A percentile compares a stretch with the other conserved stretches of the same genome.
phyloP scores from a whole-genome alignment of 1,284 basidiomycete genomes.

The Microbotryomycetes sp. region DNA sequence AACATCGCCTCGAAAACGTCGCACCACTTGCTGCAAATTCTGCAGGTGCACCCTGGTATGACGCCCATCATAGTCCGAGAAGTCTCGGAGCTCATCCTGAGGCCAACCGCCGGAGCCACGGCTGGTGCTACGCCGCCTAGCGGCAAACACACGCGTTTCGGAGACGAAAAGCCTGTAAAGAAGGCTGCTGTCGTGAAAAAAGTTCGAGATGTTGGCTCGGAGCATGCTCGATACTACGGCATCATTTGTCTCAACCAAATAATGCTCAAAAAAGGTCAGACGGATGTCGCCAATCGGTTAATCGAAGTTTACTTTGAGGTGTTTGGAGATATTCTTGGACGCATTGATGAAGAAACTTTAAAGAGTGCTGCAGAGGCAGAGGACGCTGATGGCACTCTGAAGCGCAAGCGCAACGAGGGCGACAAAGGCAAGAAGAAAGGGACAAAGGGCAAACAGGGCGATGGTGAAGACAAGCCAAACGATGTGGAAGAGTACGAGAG shows the following conservation, averaged over 20 bases:
- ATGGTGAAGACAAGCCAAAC: constrained; percentile 47
- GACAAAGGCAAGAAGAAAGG: constrained; percentile 34
- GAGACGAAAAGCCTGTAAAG: constrained; percentile 41
- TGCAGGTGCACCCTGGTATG: constrained; percentile 90
- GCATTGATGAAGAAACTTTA: constrained; percentile 43
- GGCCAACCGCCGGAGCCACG: constrained; percentile 46
- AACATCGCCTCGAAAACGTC: constrained; percentile 83
- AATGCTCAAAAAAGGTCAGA: constrained; percentile 57
- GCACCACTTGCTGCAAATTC: constrained; percentile 77
- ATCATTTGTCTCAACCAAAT: constrained; percentile 92
- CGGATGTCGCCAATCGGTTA: constrained; percentile 72
- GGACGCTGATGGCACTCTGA: constrained; percentile 38
- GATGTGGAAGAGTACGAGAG: constrained; percentile 75
- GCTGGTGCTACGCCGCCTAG: constrained; percentile 39
- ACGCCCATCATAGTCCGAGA: constrained; percentile 85
- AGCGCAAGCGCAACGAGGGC: constrained; percentile 12
- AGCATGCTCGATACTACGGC: constrained; percentile 80
- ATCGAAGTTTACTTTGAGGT: constrained; percentile 93
- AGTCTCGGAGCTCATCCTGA: constrained; percentile 69
- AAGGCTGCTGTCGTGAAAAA: constrained; percentile 17
- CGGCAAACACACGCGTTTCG: constrained; percentile 44
- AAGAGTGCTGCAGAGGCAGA: constrained; percentile 39
- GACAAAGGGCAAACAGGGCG: constrained; percentile 39
- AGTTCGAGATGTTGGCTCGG: constrained; percentile 44
- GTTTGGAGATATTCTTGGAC: constrained; percentile 77